A percentile compares a stretch with the other conserved stretches of the same genome.
Conservation (phyloP, 768 basidiomycete species). For the Omphalotus guepiniiformis region DNA sequence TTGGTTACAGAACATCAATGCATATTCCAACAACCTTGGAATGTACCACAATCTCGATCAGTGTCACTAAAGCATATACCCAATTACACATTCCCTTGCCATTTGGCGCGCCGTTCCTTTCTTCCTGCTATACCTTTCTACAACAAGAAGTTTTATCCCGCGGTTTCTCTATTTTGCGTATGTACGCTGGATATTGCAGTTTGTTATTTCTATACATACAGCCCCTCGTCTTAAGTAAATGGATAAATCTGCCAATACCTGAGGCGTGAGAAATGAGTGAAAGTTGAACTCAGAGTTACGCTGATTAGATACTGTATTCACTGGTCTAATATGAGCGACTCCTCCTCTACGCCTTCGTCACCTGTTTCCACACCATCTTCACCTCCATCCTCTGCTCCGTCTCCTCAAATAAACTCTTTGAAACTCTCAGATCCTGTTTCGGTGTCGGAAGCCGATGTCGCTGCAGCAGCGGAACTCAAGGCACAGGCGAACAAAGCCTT, state of each 20-base stretch:
- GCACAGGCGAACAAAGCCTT: slow-evolving; percentile 88
- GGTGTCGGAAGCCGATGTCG: slow-evolving; percentile 68
- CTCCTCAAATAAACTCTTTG: slow-evolving; percentile 53
- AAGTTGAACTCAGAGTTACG: too few relatives aligned
- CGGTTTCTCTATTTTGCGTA: too few relatives aligned
- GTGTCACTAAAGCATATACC: slow-evolving; percentile 28
- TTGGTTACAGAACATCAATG: slow-evolving; percentile 59
- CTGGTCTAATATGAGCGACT: slow-evolving; percentile 6
- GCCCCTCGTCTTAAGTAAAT: too few relatives aligned
- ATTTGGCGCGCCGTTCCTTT: too few relatives aligned
- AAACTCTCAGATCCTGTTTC: slow-evolving; percentile 36
- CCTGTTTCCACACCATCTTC: slow-evolving; percentile 41
- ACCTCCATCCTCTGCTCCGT: slow-evolving; percentile 52
- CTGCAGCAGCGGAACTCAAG: slow-evolving; percentile 70
- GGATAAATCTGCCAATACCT: too few relatives aligned
- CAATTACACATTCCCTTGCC: too few relatives aligned
- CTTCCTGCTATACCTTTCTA: too few relatives aligned
- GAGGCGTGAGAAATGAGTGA: too few relatives aligned
- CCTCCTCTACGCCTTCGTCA: slow-evolving; percentile 34
- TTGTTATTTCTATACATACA: too few relatives aligned
- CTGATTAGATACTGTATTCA: too few relatives aligned
- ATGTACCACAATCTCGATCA: slow-evolving; percentile 63
- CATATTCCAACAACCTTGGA: slow-evolving; percentile 43
- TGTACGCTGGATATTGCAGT: too few relatives aligned
- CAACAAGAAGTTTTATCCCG: too few relatives aligned